Evolutionary conservation across 306 rosid species (phyloP), one percentile per base, ranked within the genome.

Genomic region (Malus sieversii): DNA sequence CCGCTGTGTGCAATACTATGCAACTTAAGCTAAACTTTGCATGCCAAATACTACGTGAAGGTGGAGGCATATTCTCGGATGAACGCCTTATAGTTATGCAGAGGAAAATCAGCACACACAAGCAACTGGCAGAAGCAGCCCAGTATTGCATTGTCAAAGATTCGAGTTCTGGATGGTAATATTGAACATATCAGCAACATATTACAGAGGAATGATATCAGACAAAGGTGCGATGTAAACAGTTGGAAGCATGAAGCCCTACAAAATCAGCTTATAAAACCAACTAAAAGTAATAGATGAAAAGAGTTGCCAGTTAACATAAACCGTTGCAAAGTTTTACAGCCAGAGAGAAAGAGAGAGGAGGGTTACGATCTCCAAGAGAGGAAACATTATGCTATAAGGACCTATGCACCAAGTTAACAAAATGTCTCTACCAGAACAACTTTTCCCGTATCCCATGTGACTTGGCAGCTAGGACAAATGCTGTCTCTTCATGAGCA

Each of bases 91-190:
- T 70, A 71, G 78, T 66, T 14, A 86, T 8, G 76, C 84, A 76
- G 45, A 95, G 83, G 77, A 89, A 84, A 32, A 90, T 38, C 68
- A 95, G 89, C 60, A 95, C 91, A 42, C 86, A 30, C 75, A 89
- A 75, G 85, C 88, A 85, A 87, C 92, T 77, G 58, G 96, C 88
- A 83, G 93, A 89, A 52, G 92, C 72, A 68, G 93, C 90, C 99
- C 97, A 92, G 88, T 90, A 90, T 82, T 90, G 97, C 88, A 90
- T 81, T 55, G 86, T 87, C 88, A 87, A 76, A 87, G 86, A 86
- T 72, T 88, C 91, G 70, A 95, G 74, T 89, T 92, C 97, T 92
- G 81, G 66, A 81, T 13, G 79, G 42, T 23, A 66, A 84, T 75
- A 83, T 45, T 42, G 42, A 66, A 73, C 73, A 59, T 23, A 65